These are phyloP conservation scores for Pleurotus citrinopileatus DNA, from an alignment of 768 basidiomycete genomes.

Conservation along the genomic window DNA sequence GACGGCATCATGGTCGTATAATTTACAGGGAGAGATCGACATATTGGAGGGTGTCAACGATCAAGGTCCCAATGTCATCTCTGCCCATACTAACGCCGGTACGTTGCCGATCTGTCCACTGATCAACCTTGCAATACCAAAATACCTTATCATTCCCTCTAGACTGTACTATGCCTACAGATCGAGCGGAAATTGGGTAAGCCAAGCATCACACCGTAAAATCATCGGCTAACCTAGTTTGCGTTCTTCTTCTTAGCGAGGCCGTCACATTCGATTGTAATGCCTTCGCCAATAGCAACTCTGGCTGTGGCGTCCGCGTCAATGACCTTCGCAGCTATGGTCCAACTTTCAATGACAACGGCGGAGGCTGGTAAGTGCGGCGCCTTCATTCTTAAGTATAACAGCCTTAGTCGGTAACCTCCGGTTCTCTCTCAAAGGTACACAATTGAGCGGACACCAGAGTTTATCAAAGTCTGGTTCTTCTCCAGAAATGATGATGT, in stretches of 20 bases:
- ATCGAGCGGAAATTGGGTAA: slow-evolving; percentile 42
- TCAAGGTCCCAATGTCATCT: slow-evolving; percentile 35
- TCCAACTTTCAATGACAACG: slow-evolving; percentile 51
- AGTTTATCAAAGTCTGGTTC: slow-evolving; percentile 68
- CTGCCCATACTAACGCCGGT: slow-evolving; percentile 38
- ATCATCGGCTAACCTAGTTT: not conserved
- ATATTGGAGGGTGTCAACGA: slow-evolving; percentile 51
- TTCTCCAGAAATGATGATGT: slow-evolving; percentile 51
- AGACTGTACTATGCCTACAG: slow-evolving; percentile 41
- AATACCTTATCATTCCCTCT: not conserved
- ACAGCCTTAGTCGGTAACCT: no score
- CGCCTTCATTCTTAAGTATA: not conserved
- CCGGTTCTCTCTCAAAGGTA: no score
- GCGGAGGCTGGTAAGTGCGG: slow-evolving; percentile 54
- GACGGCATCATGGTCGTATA: not conserved
- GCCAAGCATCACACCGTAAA: slow-evolving; percentile 5
- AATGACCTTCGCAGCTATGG: slow-evolving; percentile 46
- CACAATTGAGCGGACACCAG: slow-evolving; percentile 57
- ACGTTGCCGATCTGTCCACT: not conserved
- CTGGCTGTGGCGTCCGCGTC: slow-evolving; percentile 43
- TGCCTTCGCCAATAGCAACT: slow-evolving; percentile 34
- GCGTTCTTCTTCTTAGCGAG: slow-evolving; percentile 17
- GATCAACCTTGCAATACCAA: not conserved
- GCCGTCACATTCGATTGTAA: slow-evolving; percentile 36
- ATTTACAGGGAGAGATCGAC: slow-evolving; percentile 33